Base-by-base conservation (phyloP, 2,329 filamentous ascomycete species). In the Colletotrichum spaethianum region DNA sequence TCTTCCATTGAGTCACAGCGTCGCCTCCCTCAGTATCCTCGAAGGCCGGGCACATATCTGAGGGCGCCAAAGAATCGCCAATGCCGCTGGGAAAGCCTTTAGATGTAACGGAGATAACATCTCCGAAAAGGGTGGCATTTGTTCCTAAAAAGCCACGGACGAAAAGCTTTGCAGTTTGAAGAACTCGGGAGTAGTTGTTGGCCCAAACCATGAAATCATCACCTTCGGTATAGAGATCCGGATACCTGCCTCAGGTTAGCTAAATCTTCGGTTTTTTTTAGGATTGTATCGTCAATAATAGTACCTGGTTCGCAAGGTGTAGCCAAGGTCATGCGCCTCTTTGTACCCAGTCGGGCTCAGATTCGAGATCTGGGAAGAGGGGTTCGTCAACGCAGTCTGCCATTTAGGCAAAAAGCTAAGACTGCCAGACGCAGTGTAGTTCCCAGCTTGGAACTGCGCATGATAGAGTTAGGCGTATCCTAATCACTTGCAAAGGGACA, bases 161-260 rank as follows among this genome's bases (percentile, higher is more conserved):
- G 74, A 93, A 93, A 56, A 90, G 84, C 63, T 88, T 83, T 1
- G 90, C 90, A 2, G 90, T 91, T 77, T 92, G 88, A 14, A 92
- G 82, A 0, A 91, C 90, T 7, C 89, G 86, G 7, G 88, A 87
- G 78, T 93, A 93, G 75, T 90, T 88, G 77, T 93, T 93, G 23
- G 90, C 86, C 89, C 90, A 93, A 8, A 91, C 86, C 11, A 87
- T 82, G 75, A 92, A 92, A 11, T 82, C 77, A 6, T 85, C 82
- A 8, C 85, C 84, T 62, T 86, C 83, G 1, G 77, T 75, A 74
- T 89, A 88, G 23, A 92, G 83, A 46, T 86, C 79, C 0, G 85
- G 84, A 67, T 87, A 87, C 62, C 83, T 83, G 16, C 8, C 28
- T 2, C 14, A 11, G 11, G 31, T 71, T 7, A 71, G 48, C 55